phyloP scores from a whole-genome alignment of 805 yeast species.

The Candida nonsorbophila region DNA sequence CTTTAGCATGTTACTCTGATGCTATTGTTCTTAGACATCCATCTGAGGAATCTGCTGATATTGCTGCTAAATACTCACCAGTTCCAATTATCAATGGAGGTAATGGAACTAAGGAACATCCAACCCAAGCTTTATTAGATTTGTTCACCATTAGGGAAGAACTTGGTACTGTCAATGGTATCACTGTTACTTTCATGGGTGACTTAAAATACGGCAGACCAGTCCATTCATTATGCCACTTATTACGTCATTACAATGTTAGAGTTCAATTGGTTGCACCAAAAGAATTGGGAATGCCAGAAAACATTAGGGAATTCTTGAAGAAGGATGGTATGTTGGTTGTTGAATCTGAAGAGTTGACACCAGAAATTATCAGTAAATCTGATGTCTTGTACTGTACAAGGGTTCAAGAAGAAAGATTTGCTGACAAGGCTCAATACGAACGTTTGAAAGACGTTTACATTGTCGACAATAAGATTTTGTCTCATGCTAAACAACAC shows the following conservation, averaged over 20 bases:
- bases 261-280: conserved; percentile 91
- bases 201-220: conserved; percentile 98
- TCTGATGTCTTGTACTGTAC: conserved; percentile 97
- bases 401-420: conserved; percentile 96
- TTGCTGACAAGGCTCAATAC: conserved; percentile 68
- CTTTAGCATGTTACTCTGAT: conserved; percentile 92
- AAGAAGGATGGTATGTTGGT: conserved; percentile 62
- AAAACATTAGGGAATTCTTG: conserved; percentile 63
- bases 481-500: conserved; percentile 91
- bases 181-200: conserved; percentile 98
- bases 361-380: conserved; percentile 78
- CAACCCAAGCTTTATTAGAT: conserved; percentile 97
- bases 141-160: conserved; percentile 98
- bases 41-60: conserved; percentile 81
- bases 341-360: conserved; percentile 68
- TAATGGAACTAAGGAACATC: conserved; percentile 97
- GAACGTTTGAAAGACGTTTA: conserved; percentile 86
- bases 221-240: conserved; percentile 89
- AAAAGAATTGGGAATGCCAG: conserved; percentile 79
- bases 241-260: conserved; percentile 89
- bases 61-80: conserved; percentile 94
- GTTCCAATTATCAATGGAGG: conserved; percentile 98
- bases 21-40: conserved; percentile 98
- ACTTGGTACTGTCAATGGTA: conserved; percentile 96
- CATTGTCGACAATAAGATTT: conserved; percentile 86